Base-by-base conservation (phyloP, 2,329 filamentous ascomycete genomes). In the Sphaerulina musiva region DNA sequence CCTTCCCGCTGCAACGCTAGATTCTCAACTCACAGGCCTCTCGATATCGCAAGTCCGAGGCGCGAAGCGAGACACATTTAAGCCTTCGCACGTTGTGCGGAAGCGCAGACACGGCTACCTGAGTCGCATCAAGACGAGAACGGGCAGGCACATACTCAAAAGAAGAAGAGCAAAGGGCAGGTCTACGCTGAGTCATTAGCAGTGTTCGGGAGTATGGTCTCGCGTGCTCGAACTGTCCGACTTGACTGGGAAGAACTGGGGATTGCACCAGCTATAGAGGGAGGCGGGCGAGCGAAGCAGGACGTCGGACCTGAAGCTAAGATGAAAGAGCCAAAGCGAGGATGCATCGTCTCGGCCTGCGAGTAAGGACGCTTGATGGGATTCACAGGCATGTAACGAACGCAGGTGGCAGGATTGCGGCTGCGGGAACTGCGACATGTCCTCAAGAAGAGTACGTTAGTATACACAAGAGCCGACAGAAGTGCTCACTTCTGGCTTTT, bases 51-150 rank as follows among this genome's bases (percentile, higher is more conserved):
- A 76, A 61, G 70, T 76, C 20, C 70, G 75, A 40, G 73, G 72
- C 60, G 74, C 72, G 2, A 76, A 75, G 29, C 74, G 81, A 59
- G 70, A 77, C 54, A 84, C 82, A 41, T 84, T 76, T 64, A 79
- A 80, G 52, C 80, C 81, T 8, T 81, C 77, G 48, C 78, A 83
- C 58, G 65, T 76, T 43, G 78, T 83, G 41, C 74, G 82, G 66
- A 85, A 84, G 71, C 73, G 82, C 58, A 74, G 81, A 62, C 79
- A 82, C 69, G 81, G 81, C 2, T 84, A 82, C 63, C 65, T 84
- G 56, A 71, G 76, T 8, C 68, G 82, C 62, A 59, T 81, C 57
- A 72, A 73, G 64, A 74, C 74, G 20, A 74, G 76, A 64, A 78
- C 74, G 48, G 82, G 82, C 23, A 70, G 78, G 63, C 75, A 75